Conservation (phyloP, 805 yeast genomes). For the Cyberlindnera meyerae region DNA sequence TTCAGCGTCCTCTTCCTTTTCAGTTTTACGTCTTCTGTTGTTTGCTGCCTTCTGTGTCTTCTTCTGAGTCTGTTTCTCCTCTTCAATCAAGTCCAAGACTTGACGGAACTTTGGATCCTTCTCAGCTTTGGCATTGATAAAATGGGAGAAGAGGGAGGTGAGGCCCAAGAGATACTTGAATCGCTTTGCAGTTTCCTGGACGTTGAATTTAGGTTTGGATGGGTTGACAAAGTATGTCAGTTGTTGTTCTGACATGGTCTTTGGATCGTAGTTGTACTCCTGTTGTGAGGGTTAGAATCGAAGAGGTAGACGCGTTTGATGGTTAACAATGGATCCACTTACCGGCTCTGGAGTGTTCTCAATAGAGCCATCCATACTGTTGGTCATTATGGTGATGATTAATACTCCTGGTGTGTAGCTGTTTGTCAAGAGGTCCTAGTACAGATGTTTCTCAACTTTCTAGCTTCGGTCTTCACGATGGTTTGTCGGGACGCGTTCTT, state of each 20-base stretch:
- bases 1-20: conserved; percentile 74
- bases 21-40: conserved; percentile 65
- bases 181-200: conserved; percentile 57
- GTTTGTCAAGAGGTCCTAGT: too few relatives aligned
- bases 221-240: conserved; percentile 32
- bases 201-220: conserved; percentile 39
- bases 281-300: too few relatives aligned
- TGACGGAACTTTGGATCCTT: conserved; percentile 53
- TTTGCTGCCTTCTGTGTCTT: conserved; percentile 26
- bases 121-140: conserved; percentile 58
- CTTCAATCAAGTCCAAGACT: conserved; percentile 42
- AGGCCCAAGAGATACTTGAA: conserved; percentile 63
- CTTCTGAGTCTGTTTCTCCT: conserved; percentile 22
- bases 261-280: conserved; percentile 7
- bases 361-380: not conserved
- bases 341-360: conserved; percentile 9
- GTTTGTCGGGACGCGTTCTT: too few relatives aligned
- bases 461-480: too few relatives aligned
- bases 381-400: not conserved
- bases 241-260: conserved; percentile 13
- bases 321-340: too few relatives aligned
- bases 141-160: conserved; percentile 63
- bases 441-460: too few relatives aligned
- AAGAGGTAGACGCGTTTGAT: too few relatives aligned
- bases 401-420: not conserved